phyloP scores from a whole-genome alignment of 2,329 filamentous ascomycete genomes.

The Penicillium sp. region DNA sequence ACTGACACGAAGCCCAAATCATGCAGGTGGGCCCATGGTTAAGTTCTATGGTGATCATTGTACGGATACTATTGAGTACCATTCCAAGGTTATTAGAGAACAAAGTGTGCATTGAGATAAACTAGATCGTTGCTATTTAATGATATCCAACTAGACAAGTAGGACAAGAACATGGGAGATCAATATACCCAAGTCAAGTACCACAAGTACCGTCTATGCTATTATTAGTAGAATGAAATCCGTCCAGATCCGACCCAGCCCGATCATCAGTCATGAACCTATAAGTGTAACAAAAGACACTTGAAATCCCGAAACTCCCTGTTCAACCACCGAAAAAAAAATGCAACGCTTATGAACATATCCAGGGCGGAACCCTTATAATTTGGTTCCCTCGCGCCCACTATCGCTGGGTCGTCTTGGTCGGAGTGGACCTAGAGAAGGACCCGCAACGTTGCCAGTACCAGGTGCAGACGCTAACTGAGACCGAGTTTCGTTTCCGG shows the following conservation, averaged over 20 bases:
- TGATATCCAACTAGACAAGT: neutral
- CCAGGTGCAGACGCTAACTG: constrained; percentile 25
- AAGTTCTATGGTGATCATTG: too few relatives aligned
- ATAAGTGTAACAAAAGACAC: neutral
- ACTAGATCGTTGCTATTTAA: neutral
- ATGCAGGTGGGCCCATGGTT: too few relatives aligned
- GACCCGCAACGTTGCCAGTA: constrained; percentile 24
- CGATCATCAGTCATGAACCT: neutral
- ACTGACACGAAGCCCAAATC: too few relatives aligned
- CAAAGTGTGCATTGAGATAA: too few relatives aligned
- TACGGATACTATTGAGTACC: too few relatives aligned
- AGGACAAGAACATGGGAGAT: neutral
- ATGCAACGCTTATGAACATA: constrained; percentile 7
- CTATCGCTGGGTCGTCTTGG: constrained; percentile 41
- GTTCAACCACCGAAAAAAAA: neutral
- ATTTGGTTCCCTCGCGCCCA: constrained; percentile 38
- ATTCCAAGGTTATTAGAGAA: too few relatives aligned
- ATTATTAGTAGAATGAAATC: neutral
- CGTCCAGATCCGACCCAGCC: neutral
- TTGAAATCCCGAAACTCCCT: neutral
- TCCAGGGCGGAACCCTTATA: neutral
- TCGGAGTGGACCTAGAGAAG: constrained; percentile 25
- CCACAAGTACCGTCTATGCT: neutral
- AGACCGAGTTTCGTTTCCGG: constrained; percentile 14
- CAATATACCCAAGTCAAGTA: neutral